A percentile compares a stretch with the other conserved stretches of the same genome.
phyloP scores from a whole-genome alignment of 169 alveolate genomes.

The Amoebophrya sp. region DNA sequence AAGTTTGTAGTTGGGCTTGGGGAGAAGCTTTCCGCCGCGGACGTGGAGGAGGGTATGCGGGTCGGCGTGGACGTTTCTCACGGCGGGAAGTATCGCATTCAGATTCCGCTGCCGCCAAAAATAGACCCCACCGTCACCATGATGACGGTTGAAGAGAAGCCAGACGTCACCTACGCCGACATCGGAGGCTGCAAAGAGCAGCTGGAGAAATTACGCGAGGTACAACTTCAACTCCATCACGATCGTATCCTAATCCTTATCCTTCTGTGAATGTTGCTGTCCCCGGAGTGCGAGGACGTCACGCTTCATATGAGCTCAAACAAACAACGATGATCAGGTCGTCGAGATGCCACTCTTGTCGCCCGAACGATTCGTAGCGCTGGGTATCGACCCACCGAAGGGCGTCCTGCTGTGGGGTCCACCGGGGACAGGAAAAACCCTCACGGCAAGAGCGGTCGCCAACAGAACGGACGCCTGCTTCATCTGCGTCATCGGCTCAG shows the following conservation, averaged over 20 bases:
- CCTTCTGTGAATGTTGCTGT: too few relatives aligned
- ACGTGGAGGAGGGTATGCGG: conserved; percentile 99
- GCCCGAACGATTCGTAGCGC: conserved; percentile 91
- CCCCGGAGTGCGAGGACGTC: too few relatives aligned
- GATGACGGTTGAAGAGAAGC: conserved; percentile 98
- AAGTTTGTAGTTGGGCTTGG: conserved; percentile 97
- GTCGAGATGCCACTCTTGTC: conserved; percentile 96
- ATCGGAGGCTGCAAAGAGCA: conserved; percentile 98
- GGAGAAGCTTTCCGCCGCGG: conserved; percentile 97
- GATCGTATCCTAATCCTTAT: neutral
- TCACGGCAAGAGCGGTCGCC: conserved; percentile 99
- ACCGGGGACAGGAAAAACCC: conserved; percentile 94
- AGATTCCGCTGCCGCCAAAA: conserved; percentile 96
- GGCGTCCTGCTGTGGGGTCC: conserved; percentile 97
- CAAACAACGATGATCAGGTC: too few relatives aligned
- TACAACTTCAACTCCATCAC: neutral
- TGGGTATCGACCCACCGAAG: conserved; percentile 99
- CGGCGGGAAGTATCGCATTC: conserved; percentile 84
- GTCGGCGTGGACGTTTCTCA: conserved; percentile 81
- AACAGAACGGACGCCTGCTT: conserved; percentile 97
- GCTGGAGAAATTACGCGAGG: conserved; percentile 78
- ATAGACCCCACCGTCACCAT: conserved; percentile 98
- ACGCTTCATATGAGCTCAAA: too few relatives aligned
- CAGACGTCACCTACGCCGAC: conserved; percentile 99
- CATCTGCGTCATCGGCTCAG: conserved; percentile 97